Evolutionary conservation across 2,329 filamentous ascomycete species (phyloP).

Genomic region (Colletotrichum sp.): DNA sequence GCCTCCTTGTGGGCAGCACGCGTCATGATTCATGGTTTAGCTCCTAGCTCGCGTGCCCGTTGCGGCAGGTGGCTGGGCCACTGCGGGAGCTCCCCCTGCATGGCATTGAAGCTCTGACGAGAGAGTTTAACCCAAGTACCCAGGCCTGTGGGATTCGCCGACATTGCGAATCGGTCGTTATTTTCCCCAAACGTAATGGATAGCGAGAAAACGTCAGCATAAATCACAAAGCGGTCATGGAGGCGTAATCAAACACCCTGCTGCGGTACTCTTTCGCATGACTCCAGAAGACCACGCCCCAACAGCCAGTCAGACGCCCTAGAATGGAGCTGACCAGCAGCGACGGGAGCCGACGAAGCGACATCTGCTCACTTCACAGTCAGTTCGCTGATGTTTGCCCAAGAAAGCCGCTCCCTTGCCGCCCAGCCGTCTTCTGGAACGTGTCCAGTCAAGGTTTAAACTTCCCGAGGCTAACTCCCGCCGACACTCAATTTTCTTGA

Average conservation of each 20-base stretch:
- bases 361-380: neutral
- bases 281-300: neutral
- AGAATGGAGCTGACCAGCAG: neutral
- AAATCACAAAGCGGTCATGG: neutral
- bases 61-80: neutral
- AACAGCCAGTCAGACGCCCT: neutral
- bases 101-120: neutral
- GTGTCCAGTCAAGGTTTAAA: neutral
- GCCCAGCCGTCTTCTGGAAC: neutral
- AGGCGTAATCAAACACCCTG: neutral
- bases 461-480: neutral
- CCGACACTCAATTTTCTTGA: neutral
- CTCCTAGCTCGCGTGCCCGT: neutral
- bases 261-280: neutral
- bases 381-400: neutral
- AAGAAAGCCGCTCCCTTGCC: neutral
- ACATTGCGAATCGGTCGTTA: neutral
- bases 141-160: neutral
- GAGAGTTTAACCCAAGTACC: neutral
- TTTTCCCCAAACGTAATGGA: neutral
- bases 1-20: neutral
- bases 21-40: neutral
- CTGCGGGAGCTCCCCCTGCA: neutral
- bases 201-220: neutral
- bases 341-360: neutral